These are phyloP conservation scores for Sicyos edulis DNA, from an alignment of 306 rosid genomes.

Conservation along the genomic window DNA sequence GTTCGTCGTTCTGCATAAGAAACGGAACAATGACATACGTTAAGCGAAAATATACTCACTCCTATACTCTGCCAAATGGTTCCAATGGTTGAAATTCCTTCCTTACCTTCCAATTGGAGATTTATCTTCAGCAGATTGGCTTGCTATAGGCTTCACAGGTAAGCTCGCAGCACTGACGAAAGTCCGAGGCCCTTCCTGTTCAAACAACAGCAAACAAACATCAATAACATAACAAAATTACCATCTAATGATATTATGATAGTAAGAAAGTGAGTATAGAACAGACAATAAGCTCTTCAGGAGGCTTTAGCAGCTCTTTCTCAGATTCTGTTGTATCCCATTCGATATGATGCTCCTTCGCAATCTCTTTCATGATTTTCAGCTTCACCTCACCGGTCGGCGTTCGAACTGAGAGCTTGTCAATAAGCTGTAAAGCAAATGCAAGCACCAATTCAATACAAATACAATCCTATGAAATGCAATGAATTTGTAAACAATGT, in stretches of 20 bases:
- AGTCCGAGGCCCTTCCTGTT: conserved; percentile 58
- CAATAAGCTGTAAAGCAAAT: conserved; percentile 53
- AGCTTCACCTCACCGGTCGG: conserved; percentile 66
- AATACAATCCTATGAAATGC: background rate
- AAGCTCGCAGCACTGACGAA: conserved; percentile 68
- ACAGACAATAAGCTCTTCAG: conserved; percentile 74
- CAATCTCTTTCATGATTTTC: conserved; percentile 85
- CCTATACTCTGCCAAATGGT: background rate
- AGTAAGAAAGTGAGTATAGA: conserved; percentile 6
- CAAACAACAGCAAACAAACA: conserved; percentile 4
- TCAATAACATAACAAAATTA: background rate
- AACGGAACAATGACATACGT: conserved; percentile 7
- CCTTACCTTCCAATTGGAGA: conserved; percentile 27
- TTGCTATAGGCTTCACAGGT: conserved; percentile 38
- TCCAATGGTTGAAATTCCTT: background rate
- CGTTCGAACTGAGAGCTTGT: conserved; percentile 92
- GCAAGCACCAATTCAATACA: conserved; percentile 4
- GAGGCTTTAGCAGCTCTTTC: conserved; percentile 73
- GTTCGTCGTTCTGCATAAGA: conserved; percentile 31
- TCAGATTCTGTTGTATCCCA: conserved; percentile 89
- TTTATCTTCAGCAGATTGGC: conserved; percentile 35
- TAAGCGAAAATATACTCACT: background rate
- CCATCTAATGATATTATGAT: background rate
- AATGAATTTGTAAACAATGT: background rate
- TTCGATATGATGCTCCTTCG: conserved; percentile 72